Evolutionary conservation across 1,139 yeast species (phyloP).

Genomic region (Arxiozyma telluris): DNA sequence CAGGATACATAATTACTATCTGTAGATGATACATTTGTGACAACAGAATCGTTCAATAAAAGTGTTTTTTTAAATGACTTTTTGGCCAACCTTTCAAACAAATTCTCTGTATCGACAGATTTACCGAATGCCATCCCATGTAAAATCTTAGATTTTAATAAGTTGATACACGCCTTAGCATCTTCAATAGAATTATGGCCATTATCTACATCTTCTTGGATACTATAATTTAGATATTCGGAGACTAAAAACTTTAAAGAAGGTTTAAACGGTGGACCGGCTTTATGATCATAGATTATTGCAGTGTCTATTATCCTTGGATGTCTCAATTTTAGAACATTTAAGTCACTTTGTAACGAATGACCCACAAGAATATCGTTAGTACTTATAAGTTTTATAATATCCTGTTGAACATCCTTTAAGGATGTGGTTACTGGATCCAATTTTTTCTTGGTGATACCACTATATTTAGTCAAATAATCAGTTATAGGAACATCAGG

Average conservation of each 20-base stretch:
- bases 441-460: conserved; percentile 67
- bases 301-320: conserved; percentile 64
- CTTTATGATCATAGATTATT: conserved; percentile 56
- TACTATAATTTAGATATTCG: conserved; percentile 44
- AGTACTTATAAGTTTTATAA: conserved; percentile 40
- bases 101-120: conserved; percentile 37
- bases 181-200: conserved; percentile 91
- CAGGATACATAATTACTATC: conserved; percentile 21
- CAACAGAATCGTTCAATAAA: conserved; percentile 30
- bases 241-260: conserved; percentile 61
- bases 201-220: conserved; percentile 49
- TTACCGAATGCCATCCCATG: conserved; percentile 63
- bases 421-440: conserved; percentile 55
- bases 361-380: conserved; percentile 62
- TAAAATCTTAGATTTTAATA: conserved; percentile 57
- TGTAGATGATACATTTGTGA: conserved; percentile 8
- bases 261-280: conserved; percentile 76
- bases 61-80: conserved; percentile 34
- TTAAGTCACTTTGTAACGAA: conserved; percentile 60
- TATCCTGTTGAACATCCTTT: conserved; percentile 53
- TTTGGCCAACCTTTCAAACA: conserved; percentile 32
- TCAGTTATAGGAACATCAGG: conserved; percentile 69
- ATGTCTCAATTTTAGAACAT: conserved; percentile 51
- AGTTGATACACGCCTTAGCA: conserved; percentile 69
- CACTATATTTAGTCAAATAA: conserved; percentile 76